These are phyloP conservation scores for Coccomyxa sp. DNA, from an alignment of 139 green algal species.

Conservation along the genomic window DNA sequence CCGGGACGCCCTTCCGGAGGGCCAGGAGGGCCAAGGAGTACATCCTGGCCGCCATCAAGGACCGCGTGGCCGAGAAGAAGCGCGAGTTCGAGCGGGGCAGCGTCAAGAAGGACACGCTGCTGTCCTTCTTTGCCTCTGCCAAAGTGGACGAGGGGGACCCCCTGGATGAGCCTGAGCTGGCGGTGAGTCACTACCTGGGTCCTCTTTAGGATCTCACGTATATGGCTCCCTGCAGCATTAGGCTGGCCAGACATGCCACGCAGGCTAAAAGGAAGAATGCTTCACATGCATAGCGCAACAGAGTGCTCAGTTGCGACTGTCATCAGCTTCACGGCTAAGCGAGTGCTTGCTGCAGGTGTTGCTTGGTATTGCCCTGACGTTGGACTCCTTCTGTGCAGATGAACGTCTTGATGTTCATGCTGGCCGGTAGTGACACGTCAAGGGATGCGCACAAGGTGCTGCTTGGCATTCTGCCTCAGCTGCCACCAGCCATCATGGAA, in stretches of 20 bases:
- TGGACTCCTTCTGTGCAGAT: background rate
- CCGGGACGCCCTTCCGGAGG: background rate
- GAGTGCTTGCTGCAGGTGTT: too few species aligned
- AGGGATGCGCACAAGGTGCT: background rate
- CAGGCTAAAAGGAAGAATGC: too few species aligned
- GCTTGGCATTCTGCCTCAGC: background rate
- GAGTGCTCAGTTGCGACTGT: too few species aligned
- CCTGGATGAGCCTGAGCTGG: background rate
- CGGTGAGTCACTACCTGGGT: background rate
- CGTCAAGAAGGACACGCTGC: background rate
- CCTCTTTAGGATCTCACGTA: too few species aligned
- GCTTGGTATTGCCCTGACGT: too few species aligned
- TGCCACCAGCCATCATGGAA: background rate
- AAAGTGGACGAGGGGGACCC: background rate
- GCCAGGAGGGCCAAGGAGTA: background rate
- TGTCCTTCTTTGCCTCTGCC: background rate
- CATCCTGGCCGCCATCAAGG: conserved; percentile 1
- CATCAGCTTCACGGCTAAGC: too few species aligned
- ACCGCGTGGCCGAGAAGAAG: background rate
- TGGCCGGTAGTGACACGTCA: background rate
- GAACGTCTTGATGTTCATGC: background rate
- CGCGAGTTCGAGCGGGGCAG: background rate
- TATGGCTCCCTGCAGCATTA: too few species aligned
- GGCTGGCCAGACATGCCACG: too few species aligned
- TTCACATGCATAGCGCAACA: too few species aligned